Evolutionary conservation across 2,329 filamentous ascomycete species (phyloP), one percentile per base, ranked within the genome.

Genomic region (Fusarium irregulare): DNA sequence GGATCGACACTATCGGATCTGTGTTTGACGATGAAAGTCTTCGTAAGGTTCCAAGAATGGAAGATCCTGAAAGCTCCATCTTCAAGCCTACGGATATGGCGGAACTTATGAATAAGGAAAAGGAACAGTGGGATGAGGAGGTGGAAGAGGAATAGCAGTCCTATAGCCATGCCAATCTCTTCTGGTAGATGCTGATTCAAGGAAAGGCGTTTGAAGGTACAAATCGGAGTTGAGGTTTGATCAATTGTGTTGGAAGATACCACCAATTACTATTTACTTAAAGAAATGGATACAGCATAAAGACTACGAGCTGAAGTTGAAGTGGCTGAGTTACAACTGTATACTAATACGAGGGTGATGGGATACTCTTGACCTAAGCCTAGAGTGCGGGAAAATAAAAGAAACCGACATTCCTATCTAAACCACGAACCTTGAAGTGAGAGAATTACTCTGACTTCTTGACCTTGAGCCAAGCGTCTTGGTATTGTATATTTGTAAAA

Each of bases 1-100:
- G 96, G 95, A 94, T 93, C 69, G 92, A 93, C 69, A 94, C 89
- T 41, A 97, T 99, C 71, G 93, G 94, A 0, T 92, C 93, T 1
- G 93, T 98, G 1, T 97, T 99, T 75, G 91, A 94, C 66, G 92
- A 92, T 74, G 93, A 94, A 73, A 91, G 89, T 73, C 86, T 93
- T 37, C 88, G 88, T 66, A 88, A 86, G 58, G 91, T 98, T 44
- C 93, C 94, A 18, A 83, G 89, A 3, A 81, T 78, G 23, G 83
- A 85, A 3, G 91, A 96, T 62, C 88, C 89, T 2, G 83, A 81
- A 54, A 90, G 87, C 75, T 87, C 85, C 34, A 91, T 98, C 60
- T 98, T 97, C 80, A 91, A 91, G 69, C 83, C 89, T 4, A 86
- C 85, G 7, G 84, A 87, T 62, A 94, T 98, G 93, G 86, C 87